phyloP scores from a whole-genome alignment of 2,329 filamentous ascomycete genomes.

The Colletotrichum phormii region DNA sequence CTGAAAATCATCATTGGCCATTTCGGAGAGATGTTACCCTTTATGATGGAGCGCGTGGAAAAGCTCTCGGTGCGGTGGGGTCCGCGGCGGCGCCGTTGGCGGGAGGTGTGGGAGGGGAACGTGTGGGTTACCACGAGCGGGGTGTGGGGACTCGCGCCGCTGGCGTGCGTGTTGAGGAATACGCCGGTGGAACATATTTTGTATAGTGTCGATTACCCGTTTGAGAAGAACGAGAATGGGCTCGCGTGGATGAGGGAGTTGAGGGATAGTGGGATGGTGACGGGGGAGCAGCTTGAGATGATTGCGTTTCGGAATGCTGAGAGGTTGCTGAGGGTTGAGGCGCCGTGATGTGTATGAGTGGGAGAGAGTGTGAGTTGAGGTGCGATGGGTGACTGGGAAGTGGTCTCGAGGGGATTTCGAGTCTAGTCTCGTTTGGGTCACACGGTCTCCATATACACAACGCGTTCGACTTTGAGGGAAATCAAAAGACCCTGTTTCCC shows the following conservation, averaged over 20 bases:
- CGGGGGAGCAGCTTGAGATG: slow-evolving; percentile 57
- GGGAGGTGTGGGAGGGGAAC: slow-evolving; percentile 65
- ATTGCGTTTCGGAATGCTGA: slow-evolving; percentile 65
- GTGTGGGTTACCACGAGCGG: slow-evolving; percentile 69
- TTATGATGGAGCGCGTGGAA: slow-evolving; percentile 61
- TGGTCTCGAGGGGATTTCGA: not conserved
- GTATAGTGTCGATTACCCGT: slow-evolving; percentile 70
- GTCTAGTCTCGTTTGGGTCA: not conserved
- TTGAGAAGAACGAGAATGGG: slow-evolving; percentile 61
- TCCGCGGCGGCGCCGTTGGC: slow-evolving; percentile 50
- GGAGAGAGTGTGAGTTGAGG: not conserved
- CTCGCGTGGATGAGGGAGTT: slow-evolving; percentile 60
- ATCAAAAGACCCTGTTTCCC: not conserved
- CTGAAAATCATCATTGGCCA: slow-evolving; percentile 24
- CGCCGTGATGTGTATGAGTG: not conserved
- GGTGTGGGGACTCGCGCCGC: slow-evolving; percentile 59
- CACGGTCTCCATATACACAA: not conserved
- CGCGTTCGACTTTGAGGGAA: not conserved
- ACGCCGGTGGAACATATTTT: slow-evolving; percentile 62
- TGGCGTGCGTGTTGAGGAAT: slow-evolving; percentile 57
- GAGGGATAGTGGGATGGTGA: slow-evolving; percentile 60
- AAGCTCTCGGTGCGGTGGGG: slow-evolving; percentile 44
- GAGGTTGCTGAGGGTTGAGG: slow-evolving; percentile 52
- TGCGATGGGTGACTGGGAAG: not conserved
- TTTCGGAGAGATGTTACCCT: slow-evolving; percentile 57